phyloP scores from a whole-genome alignment of 352 stramenopile genomes.

The Salisapilia sapeloensis region DNA sequence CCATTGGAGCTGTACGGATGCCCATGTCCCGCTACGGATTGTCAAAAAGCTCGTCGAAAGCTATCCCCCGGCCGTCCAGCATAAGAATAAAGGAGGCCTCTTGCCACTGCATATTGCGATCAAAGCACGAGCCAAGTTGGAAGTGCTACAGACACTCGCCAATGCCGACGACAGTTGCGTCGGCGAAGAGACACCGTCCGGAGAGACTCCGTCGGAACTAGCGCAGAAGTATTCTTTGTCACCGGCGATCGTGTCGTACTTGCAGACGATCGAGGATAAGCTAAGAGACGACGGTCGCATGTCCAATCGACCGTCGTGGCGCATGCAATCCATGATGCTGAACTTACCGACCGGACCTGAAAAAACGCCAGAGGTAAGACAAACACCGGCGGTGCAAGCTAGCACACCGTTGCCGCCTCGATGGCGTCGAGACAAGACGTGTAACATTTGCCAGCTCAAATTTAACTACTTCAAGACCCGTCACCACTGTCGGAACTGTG shows the following conservation, averaged over 20 bases:
- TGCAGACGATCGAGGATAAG: constrained; percentile 22
- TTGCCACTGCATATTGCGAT: constrained; percentile 69
- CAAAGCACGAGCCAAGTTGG: constrained; percentile 51
- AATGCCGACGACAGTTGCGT: constrained; percentile 22
- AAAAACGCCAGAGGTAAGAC: too few relatives aligned
- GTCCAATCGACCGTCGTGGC: constrained; percentile 20
- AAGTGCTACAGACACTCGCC: constrained; percentile 42
- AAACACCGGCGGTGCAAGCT: background rate
- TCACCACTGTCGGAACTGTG: constrained; percentile 82
- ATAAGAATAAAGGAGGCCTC: constrained; percentile 64
- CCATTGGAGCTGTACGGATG: constrained; percentile 71
- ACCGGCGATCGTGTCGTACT: constrained; percentile 24
- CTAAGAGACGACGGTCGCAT: constrained; percentile 20
- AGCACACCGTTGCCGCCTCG: constrained; percentile 21
- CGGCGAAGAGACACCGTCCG: constrained; percentile 46
- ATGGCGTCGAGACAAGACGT: constrained; percentile 60
- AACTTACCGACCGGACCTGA: too few relatives aligned
- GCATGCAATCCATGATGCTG: constrained; percentile 18
- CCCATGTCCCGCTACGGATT: constrained; percentile 37
- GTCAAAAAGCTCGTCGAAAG: constrained; percentile 52
- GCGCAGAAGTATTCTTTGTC: constrained; percentile 28
- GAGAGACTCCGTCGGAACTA: constrained; percentile 53
- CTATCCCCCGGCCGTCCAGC: constrained; percentile 21
- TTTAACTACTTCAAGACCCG: constrained; percentile 78
- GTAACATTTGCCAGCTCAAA: constrained; percentile 69